A percentile compares a stretch with the other conserved stretches of the same genome.
Conservation (phyloP, 1,139 yeast genomes). For the Spencermartinsiella ligniputridi region DNA sequence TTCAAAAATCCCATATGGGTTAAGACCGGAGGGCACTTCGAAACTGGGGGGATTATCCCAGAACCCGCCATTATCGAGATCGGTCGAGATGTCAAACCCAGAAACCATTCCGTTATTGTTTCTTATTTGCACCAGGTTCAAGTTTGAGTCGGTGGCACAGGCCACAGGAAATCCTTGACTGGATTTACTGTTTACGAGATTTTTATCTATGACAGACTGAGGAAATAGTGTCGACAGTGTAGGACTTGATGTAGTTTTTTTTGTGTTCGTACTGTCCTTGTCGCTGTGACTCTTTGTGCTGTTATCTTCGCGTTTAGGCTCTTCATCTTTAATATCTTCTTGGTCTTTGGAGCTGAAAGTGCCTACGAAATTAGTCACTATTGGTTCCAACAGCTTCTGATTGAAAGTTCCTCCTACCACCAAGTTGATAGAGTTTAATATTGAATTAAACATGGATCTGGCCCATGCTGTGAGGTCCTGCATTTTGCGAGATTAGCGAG, state of each 20-base stretch:
- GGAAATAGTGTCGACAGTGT: not conserved
- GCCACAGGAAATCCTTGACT: conserved; percentile 20
- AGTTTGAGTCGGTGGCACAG: conserved; percentile 26
- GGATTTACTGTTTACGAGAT: not conserved
- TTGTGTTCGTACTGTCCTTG: not conserved
- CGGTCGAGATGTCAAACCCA: conserved; percentile 24
- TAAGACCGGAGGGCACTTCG: not conserved
- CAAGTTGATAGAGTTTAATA: not conserved
- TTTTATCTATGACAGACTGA: not conserved
- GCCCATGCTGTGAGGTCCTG: conserved; percentile 1
- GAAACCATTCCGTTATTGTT: conserved; percentile 24
- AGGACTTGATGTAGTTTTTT: not conserved
- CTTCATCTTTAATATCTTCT: not conserved
- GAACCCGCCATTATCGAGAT: conserved; percentile 3
- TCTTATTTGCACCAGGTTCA: conserved; percentile 23
- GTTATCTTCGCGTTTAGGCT: not conserved
- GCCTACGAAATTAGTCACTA: not conserved
- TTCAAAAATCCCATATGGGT: not conserved
- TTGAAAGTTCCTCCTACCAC: not conserved
- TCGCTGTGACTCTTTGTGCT: not conserved
- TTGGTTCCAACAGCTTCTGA: not conserved
- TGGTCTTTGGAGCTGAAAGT: not conserved
- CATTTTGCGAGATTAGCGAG: no score
- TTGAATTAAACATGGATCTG: not conserved
- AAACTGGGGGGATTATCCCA: not conserved